These are phyloP conservation scores for Mucor velutinosus DNA, from an alignment of 371 early-diverging fungal species.

Conservation along the genomic window DNA sequence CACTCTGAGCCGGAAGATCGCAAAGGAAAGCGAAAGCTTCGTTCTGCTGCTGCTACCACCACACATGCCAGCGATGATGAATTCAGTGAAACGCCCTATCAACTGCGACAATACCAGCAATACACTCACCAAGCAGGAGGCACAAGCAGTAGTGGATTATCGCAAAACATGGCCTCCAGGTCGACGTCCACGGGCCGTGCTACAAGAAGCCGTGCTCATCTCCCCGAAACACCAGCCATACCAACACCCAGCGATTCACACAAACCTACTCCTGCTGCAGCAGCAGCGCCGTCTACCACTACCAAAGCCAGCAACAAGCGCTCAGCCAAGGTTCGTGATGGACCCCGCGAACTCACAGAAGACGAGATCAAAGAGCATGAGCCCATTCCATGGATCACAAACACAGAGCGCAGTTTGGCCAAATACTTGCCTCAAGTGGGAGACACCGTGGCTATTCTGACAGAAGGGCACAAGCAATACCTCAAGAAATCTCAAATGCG, in stretches of 20 bases:
- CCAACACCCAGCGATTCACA: not conserved
- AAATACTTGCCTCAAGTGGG: conserved; percentile 76
- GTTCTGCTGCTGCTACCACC: conserved; percentile 12
- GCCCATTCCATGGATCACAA: conserved; percentile 67
- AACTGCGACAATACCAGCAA: not conserved
- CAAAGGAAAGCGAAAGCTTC: conserved; percentile 39
- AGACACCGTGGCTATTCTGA: conserved; percentile 64
- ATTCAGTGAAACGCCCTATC: not conserved
- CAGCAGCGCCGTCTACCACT: not conserved
- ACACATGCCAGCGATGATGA: conserved; percentile 32
- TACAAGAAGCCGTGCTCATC: conserved; percentile 13
- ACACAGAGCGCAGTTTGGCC: conserved; percentile 52
- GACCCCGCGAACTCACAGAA: conserved; percentile 27
- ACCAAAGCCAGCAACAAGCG: conserved; percentile 14
- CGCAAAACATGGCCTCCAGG: not conserved
- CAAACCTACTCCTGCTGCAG: not conserved
- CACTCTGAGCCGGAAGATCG: conserved; percentile 27
- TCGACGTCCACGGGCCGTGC: not conserved
- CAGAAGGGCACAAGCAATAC: conserved; percentile 69
- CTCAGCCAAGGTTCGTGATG: conserved; percentile 24
- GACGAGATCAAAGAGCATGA: conserved; percentile 40
- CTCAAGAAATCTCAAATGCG: conserved; percentile 56
- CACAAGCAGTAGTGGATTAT: not conserved
- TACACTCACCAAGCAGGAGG: not conserved
- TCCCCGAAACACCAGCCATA: not conserved